These are phyloP conservation scores for Escovopsis sp. DNA, from an alignment of 2,329 filamentous ascomycete genomes.

Conservation along the genomic window DNA sequence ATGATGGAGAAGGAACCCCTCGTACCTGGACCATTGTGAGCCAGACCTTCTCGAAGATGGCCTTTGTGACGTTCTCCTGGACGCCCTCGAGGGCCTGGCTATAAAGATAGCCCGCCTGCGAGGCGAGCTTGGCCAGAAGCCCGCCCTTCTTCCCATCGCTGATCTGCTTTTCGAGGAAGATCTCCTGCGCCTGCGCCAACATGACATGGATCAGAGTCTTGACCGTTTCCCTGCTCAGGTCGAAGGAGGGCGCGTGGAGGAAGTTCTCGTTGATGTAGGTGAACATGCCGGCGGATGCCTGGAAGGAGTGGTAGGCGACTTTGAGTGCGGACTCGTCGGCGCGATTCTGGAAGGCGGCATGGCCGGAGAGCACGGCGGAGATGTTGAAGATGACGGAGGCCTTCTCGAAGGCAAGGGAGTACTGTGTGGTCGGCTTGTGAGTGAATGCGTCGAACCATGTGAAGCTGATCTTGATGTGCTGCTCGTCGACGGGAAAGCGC, in stretches of 20 bases:
- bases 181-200: slow-evolving; percentile 90
- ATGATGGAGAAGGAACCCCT: not conserved
- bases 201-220: slow-evolving; percentile 88
- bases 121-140: slow-evolving; percentile 80
- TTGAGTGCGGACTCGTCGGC: slow-evolving; percentile 88
- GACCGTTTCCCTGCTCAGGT: slow-evolving; percentile 87
- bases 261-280: slow-evolving; percentile 99
- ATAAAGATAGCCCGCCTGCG: slow-evolving; percentile 81
- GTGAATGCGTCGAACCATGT: slow-evolving; percentile 99
- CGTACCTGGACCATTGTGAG: slow-evolving; percentile 61
- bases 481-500: slow-evolving; percentile 92
- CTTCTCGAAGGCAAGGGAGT: slow-evolving; percentile 94
- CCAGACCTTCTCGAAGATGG: slow-evolving; percentile 92
- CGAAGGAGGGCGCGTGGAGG: slow-evolving; percentile 89
- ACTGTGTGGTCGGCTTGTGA: slow-evolving; percentile 92
- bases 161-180: slow-evolving; percentile 94
- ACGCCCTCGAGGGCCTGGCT: slow-evolving; percentile 76
- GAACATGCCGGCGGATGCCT: slow-evolving; percentile 97
- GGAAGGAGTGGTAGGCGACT: slow-evolving; percentile 94
- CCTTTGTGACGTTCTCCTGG: slow-evolving; percentile 82
- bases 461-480: slow-evolving; percentile 97
- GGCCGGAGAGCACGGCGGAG: slow-evolving; percentile 87
- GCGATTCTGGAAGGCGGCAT: slow-evolving; percentile 84
- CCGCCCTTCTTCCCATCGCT: slow-evolving; percentile 85
- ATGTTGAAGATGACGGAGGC: slow-evolving; percentile 99